Base-by-base conservation (phyloP, 2,329 filamentous ascomycete genomes). In the Cryphonectria carpinicola region DNA sequence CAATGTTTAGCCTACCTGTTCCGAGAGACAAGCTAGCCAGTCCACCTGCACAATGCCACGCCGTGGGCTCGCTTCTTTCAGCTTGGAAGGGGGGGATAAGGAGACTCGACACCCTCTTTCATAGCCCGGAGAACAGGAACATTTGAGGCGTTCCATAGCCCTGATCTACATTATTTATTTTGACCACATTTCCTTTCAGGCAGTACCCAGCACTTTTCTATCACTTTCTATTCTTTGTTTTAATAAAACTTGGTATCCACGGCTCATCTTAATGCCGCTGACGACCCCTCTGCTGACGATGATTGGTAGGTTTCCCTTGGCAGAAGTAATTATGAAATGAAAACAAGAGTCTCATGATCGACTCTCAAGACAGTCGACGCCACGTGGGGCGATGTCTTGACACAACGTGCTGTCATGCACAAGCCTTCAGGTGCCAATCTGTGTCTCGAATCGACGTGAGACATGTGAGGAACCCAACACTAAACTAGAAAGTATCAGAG, bases 291-390 rank as follows among this genome's bases (percentile, higher is more conserved):
- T 32, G 11, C 25, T 1, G 11, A 56, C 1, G 25, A 1, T 56
- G 25, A 56, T 56, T 56, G n/a, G n/a, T 32, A 56, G n/a, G 11
- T 58, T 58, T 58, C 54, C 28, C 13, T 35, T 58, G 2, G 13
- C 25, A 32, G 17, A 58, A 58, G 46, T 49, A 58, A 19, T 35
- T 19, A 58, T 58, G 54, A 32, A 58, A 19, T 19, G 54, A 58
- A 58, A 32, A 28, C 54, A 19, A 17, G 54, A 58, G 54, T 58
- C 54, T 58, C 54, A 58, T 58, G 25, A 58, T 32, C 28, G 54
- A 17, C 28, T 32, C 6, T 14, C 54, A 28, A 58, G 54, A 32
- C 28, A 58, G n/a, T 49, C 46, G 8, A 58, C 54, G 54, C 25
- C 54, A 32, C 28, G 17, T 56, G 52, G 11, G n/a, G 52, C 52